Evolutionary conservation across 805 yeast species (phyloP).

Genomic region (Starmerella bacillaris): DNA sequence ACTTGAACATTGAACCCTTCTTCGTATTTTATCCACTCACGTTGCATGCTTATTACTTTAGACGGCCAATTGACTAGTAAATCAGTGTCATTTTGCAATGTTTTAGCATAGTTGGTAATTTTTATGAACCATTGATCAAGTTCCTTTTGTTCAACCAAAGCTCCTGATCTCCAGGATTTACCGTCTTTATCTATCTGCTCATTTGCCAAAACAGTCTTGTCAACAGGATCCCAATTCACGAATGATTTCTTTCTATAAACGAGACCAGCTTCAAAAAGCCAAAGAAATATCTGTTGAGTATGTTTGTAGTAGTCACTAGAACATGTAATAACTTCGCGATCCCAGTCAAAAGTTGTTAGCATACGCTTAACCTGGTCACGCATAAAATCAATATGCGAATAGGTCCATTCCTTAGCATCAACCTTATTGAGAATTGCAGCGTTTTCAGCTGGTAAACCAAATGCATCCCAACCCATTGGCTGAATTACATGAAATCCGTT

Average conservation of each 20-base stretch:
- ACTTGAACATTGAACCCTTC: constrained; percentile 58
- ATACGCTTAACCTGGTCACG: constrained; percentile 58
- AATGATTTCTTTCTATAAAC: constrained; percentile 78
- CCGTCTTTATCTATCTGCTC: constrained; percentile 92
- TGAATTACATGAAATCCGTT: constrained; percentile 66
- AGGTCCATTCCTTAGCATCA: constrained; percentile 73
- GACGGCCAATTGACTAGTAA: constrained; percentile 63
- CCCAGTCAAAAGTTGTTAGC: constrained; percentile 88
- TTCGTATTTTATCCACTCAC: constrained; percentile 84
- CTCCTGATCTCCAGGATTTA: constrained; percentile 93
- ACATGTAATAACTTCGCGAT: constrained; percentile 71
- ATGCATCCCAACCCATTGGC: constrained; percentile 99
- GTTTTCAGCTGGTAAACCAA: constrained; percentile 95
- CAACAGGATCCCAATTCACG: constrained; percentile 97
- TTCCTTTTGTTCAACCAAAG: constrained; percentile 63
- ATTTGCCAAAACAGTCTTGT: constrained; percentile 82
- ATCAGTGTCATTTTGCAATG: constrained; percentile 45
- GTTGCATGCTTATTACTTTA: constrained; percentile 78
- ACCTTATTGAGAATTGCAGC: constrained; percentile 81
- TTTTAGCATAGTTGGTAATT: constrained; percentile 64
- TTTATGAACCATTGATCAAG: constrained; percentile 89
- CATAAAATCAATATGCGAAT: constrained; percentile 65
- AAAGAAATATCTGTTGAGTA: constrained; percentile 73
- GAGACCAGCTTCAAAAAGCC: constrained; percentile 53
- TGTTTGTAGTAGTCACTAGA: constrained; percentile 74